Base-by-base conservation (phyloP, 306 rosid species). In the Cicer cuneatum region DNA sequence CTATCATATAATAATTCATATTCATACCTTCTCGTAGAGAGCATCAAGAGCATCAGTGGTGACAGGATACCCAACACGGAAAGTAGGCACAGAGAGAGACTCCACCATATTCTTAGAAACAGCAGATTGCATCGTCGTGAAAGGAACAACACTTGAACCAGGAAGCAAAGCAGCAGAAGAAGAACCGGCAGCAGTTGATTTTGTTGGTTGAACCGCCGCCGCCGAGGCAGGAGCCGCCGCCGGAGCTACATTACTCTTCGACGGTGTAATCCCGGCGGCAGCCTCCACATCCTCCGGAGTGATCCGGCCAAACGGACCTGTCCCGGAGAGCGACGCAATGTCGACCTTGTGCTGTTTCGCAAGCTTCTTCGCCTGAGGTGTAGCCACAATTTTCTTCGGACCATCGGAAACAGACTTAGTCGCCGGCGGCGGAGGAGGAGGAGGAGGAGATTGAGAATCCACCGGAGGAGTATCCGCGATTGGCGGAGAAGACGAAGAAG, bases 61-160 rank as follows among this genome's bases (percentile, higher is more conserved):
- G 40, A 92, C 85, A 0, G 96, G 91, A 75, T 90, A 90, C 10
- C 96, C 93, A 49, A 92, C 96, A 35, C 91, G 90, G 85, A 90
- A 92, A 0, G 96, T 86, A 5, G 98, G 96, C 70, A 93, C 96
- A 3, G 90, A 81, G 60, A 93, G 96, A 78, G 96, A 91, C 41
- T 88, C 98, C 82, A 89, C 14, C 98, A 93, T 93, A 60, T 93
- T 93, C 87, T 91, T 93, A 1, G 96, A 82, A 38, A 93, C 97
- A 0, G 93, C 97, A 0, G 88, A 84, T 80, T 93, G 98, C 98
- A 93, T 93, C 7, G 97, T 86, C 2, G 97, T 93, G 69, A 93
- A 93, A 8, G 97, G 89, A 49, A 91, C 96, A 48, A 80, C 87
- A 3, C 96, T 89, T 1, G 97, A 93, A 42, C 98, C 96, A 0